A percentile compares a stretch with the other conserved stretches of the same genome.
These are phyloP conservation scores for Aspergillus puulaauensis DNA, from an alignment of 2,329 filamentous ascomycete genomes.

Conservation along the genomic window DNA sequence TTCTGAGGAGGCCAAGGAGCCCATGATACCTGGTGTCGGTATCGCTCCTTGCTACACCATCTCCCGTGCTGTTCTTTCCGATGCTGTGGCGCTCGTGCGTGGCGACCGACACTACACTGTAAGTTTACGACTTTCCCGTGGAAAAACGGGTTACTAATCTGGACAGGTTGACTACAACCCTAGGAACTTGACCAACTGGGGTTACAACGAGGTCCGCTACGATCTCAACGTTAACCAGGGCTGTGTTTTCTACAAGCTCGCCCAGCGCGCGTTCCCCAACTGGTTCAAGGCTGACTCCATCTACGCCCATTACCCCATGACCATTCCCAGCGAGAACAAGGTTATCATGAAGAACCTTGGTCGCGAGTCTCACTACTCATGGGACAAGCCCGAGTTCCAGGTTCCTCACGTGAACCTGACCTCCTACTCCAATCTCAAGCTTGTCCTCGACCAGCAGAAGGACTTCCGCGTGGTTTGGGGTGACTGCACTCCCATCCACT, in stretches of 20 bases:
- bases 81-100: slow-evolving; percentile 75
- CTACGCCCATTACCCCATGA: slow-evolving; percentile 75
- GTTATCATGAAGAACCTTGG: slow-evolving; percentile 68
- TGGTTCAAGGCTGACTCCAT: slow-evolving; percentile 76
- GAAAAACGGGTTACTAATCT: slow-evolving; percentile 23
- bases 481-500: slow-evolving; percentile 61
- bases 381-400: slow-evolving; percentile 57
- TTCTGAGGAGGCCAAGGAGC: slow-evolving; percentile 71
- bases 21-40: slow-evolving; percentile 72
- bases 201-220: slow-evolving; percentile 71
- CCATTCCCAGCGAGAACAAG: slow-evolving; percentile 69
- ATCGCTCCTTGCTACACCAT: slow-evolving; percentile 75
- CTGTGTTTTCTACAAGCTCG: slow-evolving; percentile 81
- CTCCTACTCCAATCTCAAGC: slow-evolving; percentile 61
- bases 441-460: slow-evolving; percentile 60
- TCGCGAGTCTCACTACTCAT: slow-evolving; percentile 69
- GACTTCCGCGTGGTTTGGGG: slow-evolving; percentile 68
- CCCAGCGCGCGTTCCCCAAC: slow-evolving; percentile 74
- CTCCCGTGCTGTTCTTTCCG: slow-evolving; percentile 72
- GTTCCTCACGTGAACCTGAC: slow-evolving; percentile 56
- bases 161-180: slow-evolving; percentile 65
- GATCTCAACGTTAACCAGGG: slow-evolving; percentile 76
- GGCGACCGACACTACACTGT: slow-evolving; percentile 75
- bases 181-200: slow-evolving; percentile 78
- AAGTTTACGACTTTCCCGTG: background rate